A percentile compares a stretch with the other conserved stretches of the same genome.
Conservation (phyloP, 441 rosid species). For the Gossypium lobatum region DNA sequence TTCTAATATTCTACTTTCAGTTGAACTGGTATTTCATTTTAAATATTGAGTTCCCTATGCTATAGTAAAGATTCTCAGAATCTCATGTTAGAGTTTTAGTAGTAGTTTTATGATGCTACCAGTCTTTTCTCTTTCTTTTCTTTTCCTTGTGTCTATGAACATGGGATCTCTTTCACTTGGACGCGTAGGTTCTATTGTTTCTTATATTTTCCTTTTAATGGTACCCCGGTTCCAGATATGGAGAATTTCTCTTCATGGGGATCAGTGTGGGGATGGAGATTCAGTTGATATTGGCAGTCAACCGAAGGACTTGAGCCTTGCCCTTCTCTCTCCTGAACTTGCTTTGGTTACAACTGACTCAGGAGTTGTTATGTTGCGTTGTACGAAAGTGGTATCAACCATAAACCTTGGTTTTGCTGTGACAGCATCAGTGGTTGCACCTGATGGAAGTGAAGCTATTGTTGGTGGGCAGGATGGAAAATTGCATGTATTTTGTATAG, state of each 20-base stretch:
- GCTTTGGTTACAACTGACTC: conserved; percentile 66
- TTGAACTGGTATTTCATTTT: not conserved
- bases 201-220: conserved; percentile 17
- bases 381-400: conserved; percentile 61
- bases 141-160: not conserved
- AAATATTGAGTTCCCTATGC: not conserved
- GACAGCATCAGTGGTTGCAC: conserved; percentile 75
- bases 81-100: not conserved
- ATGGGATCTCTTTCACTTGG: not conserved
- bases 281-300: conserved; percentile 70
- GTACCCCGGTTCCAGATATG: conserved; percentile 43
- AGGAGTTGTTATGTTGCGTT: conserved; percentile 69
- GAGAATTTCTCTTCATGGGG: conserved; percentile 61
- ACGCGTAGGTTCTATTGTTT: not conserved
- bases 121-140: not conserved
- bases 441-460: conserved; percentile 87
- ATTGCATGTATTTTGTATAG: conserved; percentile 60
- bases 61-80: not conserved
- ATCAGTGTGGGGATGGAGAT: conserved; percentile 63
- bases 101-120: not conserved
- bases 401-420: conserved; percentile 68
- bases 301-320: conserved; percentile 83
- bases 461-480: conserved; percentile 83
- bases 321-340: conserved; percentile 58
- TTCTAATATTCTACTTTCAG: not conserved